phyloP scores from a whole-genome alignment of 257 asterid genomes.

The Leptodermis oblonga region DNA sequence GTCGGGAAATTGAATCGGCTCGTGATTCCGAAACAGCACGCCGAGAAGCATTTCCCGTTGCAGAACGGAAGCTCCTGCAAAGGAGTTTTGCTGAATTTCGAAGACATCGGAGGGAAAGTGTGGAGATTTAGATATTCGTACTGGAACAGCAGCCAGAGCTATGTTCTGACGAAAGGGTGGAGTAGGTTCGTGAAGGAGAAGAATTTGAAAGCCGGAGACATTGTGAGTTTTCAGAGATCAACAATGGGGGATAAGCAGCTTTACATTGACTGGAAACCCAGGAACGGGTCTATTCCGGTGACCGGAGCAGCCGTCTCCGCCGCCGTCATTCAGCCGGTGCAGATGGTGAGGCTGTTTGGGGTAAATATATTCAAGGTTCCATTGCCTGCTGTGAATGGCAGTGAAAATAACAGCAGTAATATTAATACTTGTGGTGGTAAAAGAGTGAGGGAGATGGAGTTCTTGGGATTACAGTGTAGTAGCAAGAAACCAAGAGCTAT shows the following conservation, averaged over 20 bases:
- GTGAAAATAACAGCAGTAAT: too few species aligned
- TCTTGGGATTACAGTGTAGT: constrained; percentile 43
- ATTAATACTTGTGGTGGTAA: constrained; percentile 44
- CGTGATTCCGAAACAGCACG: constrained; percentile 77
- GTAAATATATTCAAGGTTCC: constrained; percentile 57
- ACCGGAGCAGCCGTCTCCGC: constrained; percentile 1
- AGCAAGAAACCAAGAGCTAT: constrained; percentile 66
- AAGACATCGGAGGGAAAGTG: constrained; percentile 62
- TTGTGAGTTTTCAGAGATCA: constrained; percentile 57
- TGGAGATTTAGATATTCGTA: constrained; percentile 84
- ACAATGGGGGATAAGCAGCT: constrained; percentile 55
- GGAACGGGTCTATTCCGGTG: not conserved
- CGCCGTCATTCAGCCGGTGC: constrained; percentile 25
- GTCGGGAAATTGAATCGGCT: constrained; percentile 70
- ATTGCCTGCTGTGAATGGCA: constrained; percentile 11
- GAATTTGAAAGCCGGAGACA: constrained; percentile 58
- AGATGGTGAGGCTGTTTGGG: constrained; percentile 58
- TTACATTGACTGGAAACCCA: constrained; percentile 54
- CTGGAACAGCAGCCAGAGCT: constrained; percentile 91
- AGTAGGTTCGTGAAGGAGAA: constrained; percentile 86
- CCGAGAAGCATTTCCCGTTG: constrained; percentile 68
- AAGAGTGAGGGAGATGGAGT: constrained; percentile 56
- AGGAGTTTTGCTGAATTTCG: constrained; percentile 61
- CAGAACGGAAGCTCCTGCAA: constrained; percentile 39
- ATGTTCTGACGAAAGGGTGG: constrained; percentile 84